phyloP scores from a whole-genome alignment of 495 filamentous ascomycete species.

The Penicillium chermesinum region DNA sequence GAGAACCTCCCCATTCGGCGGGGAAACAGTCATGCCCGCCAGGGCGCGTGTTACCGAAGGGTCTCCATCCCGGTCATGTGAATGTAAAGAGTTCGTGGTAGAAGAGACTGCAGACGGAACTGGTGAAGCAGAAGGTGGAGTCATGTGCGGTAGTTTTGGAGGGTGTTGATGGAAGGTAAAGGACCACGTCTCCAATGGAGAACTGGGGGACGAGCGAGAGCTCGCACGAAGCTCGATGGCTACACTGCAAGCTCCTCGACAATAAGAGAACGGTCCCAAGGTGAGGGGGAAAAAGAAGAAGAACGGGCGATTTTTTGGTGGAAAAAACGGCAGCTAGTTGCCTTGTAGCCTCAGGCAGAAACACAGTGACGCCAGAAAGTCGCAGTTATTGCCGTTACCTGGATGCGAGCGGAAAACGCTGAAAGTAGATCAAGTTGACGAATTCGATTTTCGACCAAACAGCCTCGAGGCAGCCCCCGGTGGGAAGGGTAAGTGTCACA shows the following conservation, averaged over 20 bases:
- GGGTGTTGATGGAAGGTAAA: neutral
- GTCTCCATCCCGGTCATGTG: slow-evolving; percentile 40
- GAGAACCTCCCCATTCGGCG: slow-evolving; percentile 29
- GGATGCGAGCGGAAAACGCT: slow-evolving; percentile 9
- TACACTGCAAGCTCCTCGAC: slow-evolving; percentile 3
- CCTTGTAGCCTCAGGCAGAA: slow-evolving; percentile 33
- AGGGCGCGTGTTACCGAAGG: slow-evolving; percentile 42
- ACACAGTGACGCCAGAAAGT: slow-evolving; percentile 33
- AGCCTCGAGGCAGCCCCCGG: neutral
- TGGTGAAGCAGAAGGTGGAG: slow-evolving; percentile 42
- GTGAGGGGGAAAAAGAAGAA: slow-evolving; percentile 3
- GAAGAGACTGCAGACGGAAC: slow-evolving; percentile 44
- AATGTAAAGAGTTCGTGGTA: slow-evolving; percentile 38
- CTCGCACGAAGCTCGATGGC: slow-evolving; percentile 20
- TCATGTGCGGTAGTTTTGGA: slow-evolving; percentile 40
- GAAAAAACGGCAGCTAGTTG: slow-evolving; percentile 23
- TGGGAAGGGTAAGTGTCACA: slow-evolving; percentile 1
- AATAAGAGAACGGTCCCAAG: neutral
- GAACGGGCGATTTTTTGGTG: slow-evolving; percentile 13
- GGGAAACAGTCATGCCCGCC: slow-evolving; percentile 44
- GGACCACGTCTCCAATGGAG: slow-evolving; percentile 11
- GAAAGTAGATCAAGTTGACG: neutral
- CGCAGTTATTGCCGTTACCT: neutral
- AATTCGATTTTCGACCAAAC: neutral
- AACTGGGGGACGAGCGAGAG: slow-evolving; percentile 16